phyloP scores from a whole-genome alignment of 1,284 basidiomycete genomes.

The Phylloporus sp. region DNA sequence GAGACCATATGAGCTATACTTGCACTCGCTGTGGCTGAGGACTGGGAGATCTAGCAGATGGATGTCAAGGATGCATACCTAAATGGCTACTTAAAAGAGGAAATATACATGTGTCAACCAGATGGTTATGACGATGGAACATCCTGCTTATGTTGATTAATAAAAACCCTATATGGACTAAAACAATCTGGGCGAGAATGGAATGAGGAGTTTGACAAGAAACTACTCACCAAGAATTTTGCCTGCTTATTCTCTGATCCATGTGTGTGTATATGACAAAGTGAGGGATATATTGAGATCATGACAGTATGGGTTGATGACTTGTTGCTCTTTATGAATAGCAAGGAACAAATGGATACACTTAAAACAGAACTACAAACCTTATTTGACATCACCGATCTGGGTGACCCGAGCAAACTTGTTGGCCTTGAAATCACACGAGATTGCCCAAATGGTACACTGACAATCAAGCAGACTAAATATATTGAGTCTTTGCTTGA shows the following conservation, averaged over 20 bases:
- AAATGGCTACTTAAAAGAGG: slow-evolving; percentile 46
- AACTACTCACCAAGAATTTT: not conserved
- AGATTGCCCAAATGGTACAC: not conserved
- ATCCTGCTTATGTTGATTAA: slow-evolving; percentile 20
- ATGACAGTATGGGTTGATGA: slow-evolving; percentile 6
- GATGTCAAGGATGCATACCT: slow-evolving; percentile 33
- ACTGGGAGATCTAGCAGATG: slow-evolving; percentile 22
- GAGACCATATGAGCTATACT: not conserved
- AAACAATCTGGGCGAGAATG: slow-evolving; percentile 39
- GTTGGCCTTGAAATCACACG: slow-evolving; percentile 1
- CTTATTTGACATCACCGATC: no score
- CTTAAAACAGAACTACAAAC: no score
- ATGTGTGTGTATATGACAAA: not conserved
- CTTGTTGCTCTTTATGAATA: not conserved
- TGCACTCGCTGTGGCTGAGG: not conserved
- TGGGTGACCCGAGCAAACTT: no score
- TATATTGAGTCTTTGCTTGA: not conserved
- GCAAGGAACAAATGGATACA: slow-evolving; percentile 51
- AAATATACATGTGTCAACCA: slow-evolving; percentile 50
- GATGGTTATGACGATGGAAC: slow-evolving; percentile 39
- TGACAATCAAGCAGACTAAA: not conserved
- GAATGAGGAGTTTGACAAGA: slow-evolving; percentile 25
- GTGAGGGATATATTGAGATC: slow-evolving; percentile 21
- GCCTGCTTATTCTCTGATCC: slow-evolving; percentile 14
- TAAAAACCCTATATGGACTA: slow-evolving; percentile 36